phyloP scores from a whole-genome alignment of 805 yeast species.

The Hanseniaspora hatyaiensis region DNA sequence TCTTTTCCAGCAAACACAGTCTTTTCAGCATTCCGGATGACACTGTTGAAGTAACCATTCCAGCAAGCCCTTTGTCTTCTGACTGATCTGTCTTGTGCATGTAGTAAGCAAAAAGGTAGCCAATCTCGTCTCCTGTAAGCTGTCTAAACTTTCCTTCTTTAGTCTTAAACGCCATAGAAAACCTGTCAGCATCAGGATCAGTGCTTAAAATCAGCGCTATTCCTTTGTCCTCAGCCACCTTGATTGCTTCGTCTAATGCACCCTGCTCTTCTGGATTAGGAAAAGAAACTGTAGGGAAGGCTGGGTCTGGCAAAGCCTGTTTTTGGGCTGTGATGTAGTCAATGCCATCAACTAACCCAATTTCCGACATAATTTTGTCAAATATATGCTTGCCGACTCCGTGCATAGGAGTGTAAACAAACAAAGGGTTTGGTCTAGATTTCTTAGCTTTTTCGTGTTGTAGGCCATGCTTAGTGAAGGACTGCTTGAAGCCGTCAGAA shows the following conservation, averaged over 20 bases:
- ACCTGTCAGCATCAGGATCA: conserved; percentile 96
- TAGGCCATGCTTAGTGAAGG: background rate
- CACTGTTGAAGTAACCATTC: conserved; percentile 74
- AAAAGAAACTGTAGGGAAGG: conserved; percentile 70
- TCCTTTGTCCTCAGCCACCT: conserved; percentile 37
- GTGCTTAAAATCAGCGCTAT: conserved; percentile 62
- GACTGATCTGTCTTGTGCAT: conserved; percentile 27
- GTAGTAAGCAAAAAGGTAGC: conserved; percentile 67
- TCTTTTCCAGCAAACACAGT: conserved; percentile 53
- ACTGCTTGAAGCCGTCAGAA: conserved; percentile 13
- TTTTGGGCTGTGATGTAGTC: conserved; percentile 38
- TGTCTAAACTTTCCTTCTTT: conserved; percentile 48
- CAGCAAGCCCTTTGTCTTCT: conserved; percentile 34
- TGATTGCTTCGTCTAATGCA: conserved; percentile 64
- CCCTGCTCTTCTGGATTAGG: conserved; percentile 97
- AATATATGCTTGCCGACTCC: conserved; percentile 77
- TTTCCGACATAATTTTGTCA: conserved; percentile 27
- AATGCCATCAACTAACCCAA: conserved; percentile 31
- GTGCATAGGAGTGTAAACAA: conserved; percentile 89
- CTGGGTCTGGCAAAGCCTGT: conserved; percentile 72
- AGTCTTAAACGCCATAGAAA: conserved; percentile 42
- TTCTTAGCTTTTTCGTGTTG: background rate
- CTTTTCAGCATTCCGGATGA: conserved; percentile 69
- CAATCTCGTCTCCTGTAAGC: conserved; percentile 84
- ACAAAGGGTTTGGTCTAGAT: conserved; percentile 28